These are phyloP conservation scores for Daldinia eschscholtzii DNA, from an alignment of 2,329 filamentous ascomycete species.

Conservation along the genomic window DNA sequence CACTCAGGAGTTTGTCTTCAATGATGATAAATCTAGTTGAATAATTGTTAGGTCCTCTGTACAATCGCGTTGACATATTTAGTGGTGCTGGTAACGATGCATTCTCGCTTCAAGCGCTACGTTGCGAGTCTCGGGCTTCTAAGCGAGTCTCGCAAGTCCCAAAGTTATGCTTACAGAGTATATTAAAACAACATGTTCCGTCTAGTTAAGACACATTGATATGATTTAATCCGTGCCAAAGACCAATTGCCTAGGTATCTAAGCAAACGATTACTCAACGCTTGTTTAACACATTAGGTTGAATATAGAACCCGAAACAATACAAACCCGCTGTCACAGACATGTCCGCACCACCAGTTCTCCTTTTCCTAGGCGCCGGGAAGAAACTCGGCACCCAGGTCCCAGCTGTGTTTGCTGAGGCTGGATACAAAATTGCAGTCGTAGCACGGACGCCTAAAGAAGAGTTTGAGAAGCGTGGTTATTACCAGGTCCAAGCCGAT, in stretches of 20 bases:
- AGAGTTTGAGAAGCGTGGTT: conserved; percentile 18
- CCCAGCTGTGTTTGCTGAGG: conserved; percentile 18
- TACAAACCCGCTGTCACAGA: background rate
- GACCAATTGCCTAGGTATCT: background rate
- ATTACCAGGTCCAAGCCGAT: conserved; percentile 25
- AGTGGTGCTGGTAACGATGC: background rate
- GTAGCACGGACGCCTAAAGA: conserved; percentile 13
- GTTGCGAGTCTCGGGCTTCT: background rate
- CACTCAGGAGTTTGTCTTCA: background rate
- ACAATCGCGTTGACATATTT: background rate
- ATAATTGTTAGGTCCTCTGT: background rate
- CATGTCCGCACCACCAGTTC: conserved; percentile 18
- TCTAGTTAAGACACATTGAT: background rate
- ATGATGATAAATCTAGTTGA: background rate
- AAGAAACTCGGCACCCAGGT: conserved; percentile 22
- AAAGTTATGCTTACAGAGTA: background rate
- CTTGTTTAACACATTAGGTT: background rate
- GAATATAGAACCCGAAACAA: background rate
- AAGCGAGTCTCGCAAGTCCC: conserved; percentile 11
- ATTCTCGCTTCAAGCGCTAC: background rate
- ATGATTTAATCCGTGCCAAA: background rate
- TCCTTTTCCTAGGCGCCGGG: conserved; percentile 26
- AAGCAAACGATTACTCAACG: background rate
- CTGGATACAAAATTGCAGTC: conserved; percentile 20
- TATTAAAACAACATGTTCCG: background rate